Percentiles rank a stretch among this genome's conserved stretches.
Conservation (phyloP, 768 basidiomycete genomes). For the Trametes cinnabarina region DNA sequence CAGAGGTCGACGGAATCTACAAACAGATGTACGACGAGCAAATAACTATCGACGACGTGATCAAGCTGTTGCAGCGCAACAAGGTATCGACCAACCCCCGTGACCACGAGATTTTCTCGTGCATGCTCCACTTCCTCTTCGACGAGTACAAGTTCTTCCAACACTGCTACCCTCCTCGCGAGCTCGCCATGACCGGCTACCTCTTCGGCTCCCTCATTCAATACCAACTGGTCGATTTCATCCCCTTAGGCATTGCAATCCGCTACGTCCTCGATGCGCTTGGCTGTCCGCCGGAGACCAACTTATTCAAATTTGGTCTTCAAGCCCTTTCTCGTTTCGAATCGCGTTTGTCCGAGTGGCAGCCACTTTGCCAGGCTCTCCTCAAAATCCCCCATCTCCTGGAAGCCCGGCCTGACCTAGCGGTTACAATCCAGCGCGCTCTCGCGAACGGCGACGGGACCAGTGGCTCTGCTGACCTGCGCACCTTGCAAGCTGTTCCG, state of each 20-base stretch:
- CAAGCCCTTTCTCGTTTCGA: constrained; percentile 90
- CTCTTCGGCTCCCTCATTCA: constrained; percentile 97
- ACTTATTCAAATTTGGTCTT: constrained; percentile 93
- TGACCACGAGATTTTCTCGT: constrained; percentile 97
- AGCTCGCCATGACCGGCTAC: constrained; percentile 93
- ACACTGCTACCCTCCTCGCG: constrained; percentile 89
- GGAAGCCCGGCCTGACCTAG: constrained; percentile 81
- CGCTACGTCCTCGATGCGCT: constrained; percentile 95
- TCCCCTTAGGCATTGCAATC: constrained; percentile 93
- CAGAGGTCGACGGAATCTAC: constrained; percentile 93
- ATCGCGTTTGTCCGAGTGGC: constrained; percentile 85
- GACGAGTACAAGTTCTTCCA: constrained; percentile 99
- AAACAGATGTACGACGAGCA: constrained; percentile 98
- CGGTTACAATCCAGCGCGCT: constrained; percentile 66
- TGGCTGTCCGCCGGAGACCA: constrained; percentile 85
- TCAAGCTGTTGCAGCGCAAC: constrained; percentile 79
- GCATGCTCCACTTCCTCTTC: constrained; percentile 98
- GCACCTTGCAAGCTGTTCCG: constrained; percentile 35
- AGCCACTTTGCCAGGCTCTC: constrained; percentile 85
- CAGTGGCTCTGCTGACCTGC: constrained; percentile 37
- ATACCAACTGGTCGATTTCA: constrained; percentile 87
- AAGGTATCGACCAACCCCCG: constrained; percentile 78
- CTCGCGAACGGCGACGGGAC: constrained; percentile 52
- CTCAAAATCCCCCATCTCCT: constrained; percentile 83
- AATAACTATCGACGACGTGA: constrained; percentile 92